Evolutionary conservation across 495 filamentous ascomycete genomes (phyloP).

Genomic region (Ramalina intermedia): DNA sequence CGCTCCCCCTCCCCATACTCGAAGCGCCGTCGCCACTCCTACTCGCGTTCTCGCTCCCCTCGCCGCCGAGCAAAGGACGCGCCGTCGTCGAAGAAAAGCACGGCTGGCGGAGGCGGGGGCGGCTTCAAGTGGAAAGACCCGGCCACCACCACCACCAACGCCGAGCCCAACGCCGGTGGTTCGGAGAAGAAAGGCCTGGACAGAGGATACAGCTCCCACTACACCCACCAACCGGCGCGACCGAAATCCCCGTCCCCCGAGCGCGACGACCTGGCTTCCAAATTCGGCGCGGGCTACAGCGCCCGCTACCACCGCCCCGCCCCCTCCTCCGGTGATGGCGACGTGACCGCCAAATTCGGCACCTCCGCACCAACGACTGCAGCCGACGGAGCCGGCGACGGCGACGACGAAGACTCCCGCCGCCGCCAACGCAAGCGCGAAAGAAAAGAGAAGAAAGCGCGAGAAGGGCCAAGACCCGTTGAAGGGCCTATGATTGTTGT

Average conservation of each 20-base stretch:
- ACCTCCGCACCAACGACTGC: not conserved
- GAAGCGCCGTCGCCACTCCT: not conserved
- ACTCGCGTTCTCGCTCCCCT: constrained; percentile 7
- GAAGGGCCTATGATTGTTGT: constrained; percentile 81
- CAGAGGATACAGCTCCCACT: constrained; percentile 36
- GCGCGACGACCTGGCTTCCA: constrained; percentile 3
- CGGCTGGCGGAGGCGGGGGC: constrained; percentile 12
- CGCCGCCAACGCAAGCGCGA: constrained; percentile 5
- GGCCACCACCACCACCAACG: not conserved
- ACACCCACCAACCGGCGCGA: constrained; percentile 16
- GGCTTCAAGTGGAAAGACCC: constrained; percentile 53
- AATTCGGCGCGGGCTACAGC: constrained; percentile 16
- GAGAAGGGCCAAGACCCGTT: constrained; percentile 22
- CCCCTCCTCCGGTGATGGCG: not conserved
- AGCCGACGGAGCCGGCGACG: not conserved
- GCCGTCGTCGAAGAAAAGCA: not conserved
- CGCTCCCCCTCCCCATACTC: constrained; percentile 5
- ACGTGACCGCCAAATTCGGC: constrained; percentile 1
- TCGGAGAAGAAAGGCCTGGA: constrained; percentile 31
- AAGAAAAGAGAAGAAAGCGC: constrained; percentile 24
- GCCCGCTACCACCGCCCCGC: not conserved
- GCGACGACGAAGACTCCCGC: not conserved
- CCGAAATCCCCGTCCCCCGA: constrained; percentile 13
- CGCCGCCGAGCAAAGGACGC: constrained; percentile 17
- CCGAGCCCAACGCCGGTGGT: not conserved